Evolutionary conservation across 2,329 filamentous ascomycete genomes (phyloP).

Genomic region (Aphanocladium album): DNA sequence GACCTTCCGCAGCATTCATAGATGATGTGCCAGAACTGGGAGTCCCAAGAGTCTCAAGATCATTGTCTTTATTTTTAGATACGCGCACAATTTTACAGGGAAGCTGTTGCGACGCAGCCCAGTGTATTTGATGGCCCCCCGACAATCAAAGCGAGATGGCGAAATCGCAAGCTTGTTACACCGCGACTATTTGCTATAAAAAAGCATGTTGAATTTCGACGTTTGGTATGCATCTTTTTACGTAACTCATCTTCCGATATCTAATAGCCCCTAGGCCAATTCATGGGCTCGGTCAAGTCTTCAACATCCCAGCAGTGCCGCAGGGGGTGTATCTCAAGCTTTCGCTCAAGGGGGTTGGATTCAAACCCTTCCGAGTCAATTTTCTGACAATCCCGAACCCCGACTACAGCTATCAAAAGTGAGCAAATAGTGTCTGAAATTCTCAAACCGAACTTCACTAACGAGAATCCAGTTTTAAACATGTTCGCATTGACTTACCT

Average conservation of each 20-base stretch:
- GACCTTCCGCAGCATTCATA: conserved; percentile 11
- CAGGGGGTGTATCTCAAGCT: conserved; percentile 48
- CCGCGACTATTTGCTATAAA: conserved; percentile 41
- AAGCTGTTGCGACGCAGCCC: conserved; percentile 34
- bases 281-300: conserved; percentile 45
- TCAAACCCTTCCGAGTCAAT: conserved; percentile 49
- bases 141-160: conserved; percentile 55
- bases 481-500: conserved; percentile 42
- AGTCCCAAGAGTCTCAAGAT: conserved; percentile 21
- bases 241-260: neutral
- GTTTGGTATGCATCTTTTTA: conserved; percentile 34
- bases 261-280: conserved; percentile 29
- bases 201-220: conserved; percentile 49
- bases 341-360: conserved; percentile 45
- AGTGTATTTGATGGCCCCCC: conserved; percentile 39
- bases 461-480: conserved; percentile 25
- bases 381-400: conserved; percentile 52
- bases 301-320: conserved; percentile 42
- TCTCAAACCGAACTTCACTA: neutral
- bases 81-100: conserved; percentile 21
- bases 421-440: conserved; percentile 31
- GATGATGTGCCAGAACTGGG: conserved; percentile 25
- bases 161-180: conserved; percentile 52
- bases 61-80: conserved; percentile 31
- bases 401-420: conserved; percentile 36